Base-by-base conservation (phyloP, 768 basidiomycete species). In the Amanita phalloides region DNA sequence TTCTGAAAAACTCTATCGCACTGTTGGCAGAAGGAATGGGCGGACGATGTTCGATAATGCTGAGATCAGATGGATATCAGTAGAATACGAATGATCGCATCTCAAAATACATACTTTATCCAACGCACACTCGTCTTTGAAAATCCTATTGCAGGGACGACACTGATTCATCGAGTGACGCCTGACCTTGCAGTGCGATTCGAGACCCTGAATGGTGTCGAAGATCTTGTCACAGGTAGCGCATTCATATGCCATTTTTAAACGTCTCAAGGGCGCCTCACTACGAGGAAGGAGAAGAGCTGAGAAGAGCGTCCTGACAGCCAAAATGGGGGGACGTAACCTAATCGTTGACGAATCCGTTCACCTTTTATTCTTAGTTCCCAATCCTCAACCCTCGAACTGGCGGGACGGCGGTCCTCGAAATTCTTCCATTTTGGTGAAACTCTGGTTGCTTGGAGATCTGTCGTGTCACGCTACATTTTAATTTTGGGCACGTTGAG, bases 231-330 rank as follows among this genome's bases (percentile, higher is more conserved):
- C 20, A 30, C 49, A 50, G 10, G 11, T 23, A n/a, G 41, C 41
- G 13, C 49, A 50, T 42, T 42, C 39, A 20, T 50, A 43, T 21
- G n/a, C 26, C 49, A 50, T 50, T 42, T 45, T 45, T 30, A 10
- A 14, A 28, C 9, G 21, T 44, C 28, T 26, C 44, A 13, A 45
- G 14, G 38, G 38, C 43, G 23, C 28, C 13, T 45, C n/a, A 25
- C 44, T 8, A 45, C 44, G 3, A 9, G 44, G 28, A 44, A 32
- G 44, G 17, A 8, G 28, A 28, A n/a, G n/a, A 30, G 17, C 44
- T 17, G 44, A 30, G 14, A 45, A 30, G 44, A 45, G 26, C 28
- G 44, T 17, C 6, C 32, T 32, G 32, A n/a, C 14, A 30, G 30
- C n/a, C 25, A 25, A 43, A 45, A 30, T 30, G 11, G 26, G 44